Base-by-base conservation (phyloP, 805 yeast species). In the Pichia kluyveri region DNA sequence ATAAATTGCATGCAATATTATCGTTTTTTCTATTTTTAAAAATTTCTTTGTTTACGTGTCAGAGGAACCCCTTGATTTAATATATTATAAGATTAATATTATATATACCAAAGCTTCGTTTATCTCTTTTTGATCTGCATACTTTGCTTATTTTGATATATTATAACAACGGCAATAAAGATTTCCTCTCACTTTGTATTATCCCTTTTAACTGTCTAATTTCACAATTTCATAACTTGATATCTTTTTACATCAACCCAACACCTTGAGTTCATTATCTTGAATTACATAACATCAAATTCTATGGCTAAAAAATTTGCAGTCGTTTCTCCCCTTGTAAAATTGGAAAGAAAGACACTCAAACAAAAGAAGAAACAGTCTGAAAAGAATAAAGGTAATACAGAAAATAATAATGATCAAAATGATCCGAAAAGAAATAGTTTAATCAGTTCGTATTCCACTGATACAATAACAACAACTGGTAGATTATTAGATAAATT, bases 401-500 rank as follows among this genome's bases (percentile, higher is more conserved):
- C n/a, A 36, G 34, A 17, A 40, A 43, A 19, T 19, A 19, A 19
- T 19, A 19, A 19, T 4, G 23, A 19, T 19, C 23, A 19, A 19
- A 19, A 31, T 17, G 30, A 37, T 4, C 17, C 17, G 6, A 38
- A 28, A 34, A 38, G 46, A 14, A 17, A 4, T 8, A 48, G 45
- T 41, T 12, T 44, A 8, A 6, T 40, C 2, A 42, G 49, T n/a
- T 32, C 46, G 2, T n/a, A 18, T 11, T 45, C 51, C 8, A 26
- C 39, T 3, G 51, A 49, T 28, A 41, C 48, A 1, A 23, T 45
- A 2, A 51, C 60, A 2, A 60, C 67, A 2, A 60, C 65, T 3
- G 68, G 65, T 1, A 50, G 69, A 45, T 51, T 67, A 9, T 50
- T 67, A 18, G 69, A 65, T 40, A 63, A 58, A 42, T 44, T 67